A percentile compares a stretch with the other conserved stretches of the same genome.
Evolutionary conservation across 352 stramenopile genomes (phyloP).

Genomic region (Phytophthora quininea): DNA sequence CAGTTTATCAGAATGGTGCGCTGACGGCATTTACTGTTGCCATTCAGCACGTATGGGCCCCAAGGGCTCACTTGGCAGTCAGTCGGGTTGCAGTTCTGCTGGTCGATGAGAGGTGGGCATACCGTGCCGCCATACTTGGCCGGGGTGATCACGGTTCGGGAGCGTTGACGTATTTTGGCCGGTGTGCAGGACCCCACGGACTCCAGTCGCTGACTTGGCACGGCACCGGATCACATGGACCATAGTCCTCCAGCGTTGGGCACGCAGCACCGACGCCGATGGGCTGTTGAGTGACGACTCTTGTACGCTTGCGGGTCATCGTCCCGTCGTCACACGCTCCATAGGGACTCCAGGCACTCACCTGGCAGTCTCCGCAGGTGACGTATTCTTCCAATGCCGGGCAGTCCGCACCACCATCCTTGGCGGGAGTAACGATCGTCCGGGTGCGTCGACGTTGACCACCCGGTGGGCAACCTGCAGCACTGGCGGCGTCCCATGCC

Average conservation of each 20-base stretch:
- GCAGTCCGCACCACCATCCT: slow-evolving; percentile 45
- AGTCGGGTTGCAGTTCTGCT: slow-evolving; percentile 68
- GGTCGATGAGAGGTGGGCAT: slow-evolving; percentile 49
- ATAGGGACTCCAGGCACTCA: slow-evolving; percentile 58
- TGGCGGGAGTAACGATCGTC: slow-evolving; percentile 22
- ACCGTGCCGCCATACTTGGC: slow-evolving; percentile 51
- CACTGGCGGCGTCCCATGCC: slow-evolving; percentile 52
- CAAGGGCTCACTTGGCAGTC: slow-evolving; percentile 66
- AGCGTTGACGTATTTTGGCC: slow-evolving; percentile 43
- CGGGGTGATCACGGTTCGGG: slow-evolving; percentile 45
- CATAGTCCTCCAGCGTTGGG: slow-evolving; percentile 40
- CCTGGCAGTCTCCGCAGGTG: slow-evolving; percentile 57
- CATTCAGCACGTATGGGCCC: slow-evolving; percentile 47
- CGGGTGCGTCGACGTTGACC: slow-evolving; percentile 37
- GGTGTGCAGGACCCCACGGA: slow-evolving; percentile 44
- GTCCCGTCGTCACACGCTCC: slow-evolving; percentile 34
- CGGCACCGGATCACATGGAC: slow-evolving; percentile 51
- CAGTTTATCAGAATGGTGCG: slow-evolving; percentile 37
- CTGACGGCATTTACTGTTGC: slow-evolving; percentile 50
- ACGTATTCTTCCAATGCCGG: slow-evolving; percentile 34
- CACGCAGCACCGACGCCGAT: slow-evolving; percentile 58
- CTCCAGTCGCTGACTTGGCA: slow-evolving; percentile 65
- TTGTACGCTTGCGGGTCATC: slow-evolving; percentile 48
- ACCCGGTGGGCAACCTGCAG: slow-evolving; percentile 34
- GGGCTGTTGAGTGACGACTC: slow-evolving; percentile 51